Evolutionary conservation across 768 basidiomycete species (phyloP), one percentile per base, ranked within the genome.

Genomic region (Pluteus cervinus): DNA sequence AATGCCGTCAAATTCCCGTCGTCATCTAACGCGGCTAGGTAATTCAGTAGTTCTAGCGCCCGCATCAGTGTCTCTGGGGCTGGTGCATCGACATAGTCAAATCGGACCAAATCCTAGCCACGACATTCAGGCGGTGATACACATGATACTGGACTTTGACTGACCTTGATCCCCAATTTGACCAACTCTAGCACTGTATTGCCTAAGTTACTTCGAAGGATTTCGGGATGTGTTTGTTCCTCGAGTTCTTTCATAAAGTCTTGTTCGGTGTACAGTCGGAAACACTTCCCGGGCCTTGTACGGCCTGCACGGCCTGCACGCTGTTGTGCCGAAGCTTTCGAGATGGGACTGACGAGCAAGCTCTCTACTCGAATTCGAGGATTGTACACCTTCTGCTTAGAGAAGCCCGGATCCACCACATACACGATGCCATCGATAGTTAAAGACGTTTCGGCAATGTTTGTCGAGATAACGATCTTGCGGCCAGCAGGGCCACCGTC

Each of bases 401-500:
- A 92, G 65, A 98, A 96, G 1, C 92, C 93, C 0, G 93, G 90
- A 53, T 97, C 94, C 31, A 97, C 92, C 40, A 97, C 94, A 51
- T 98, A 99, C n/a, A 99, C 93, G 51, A 99, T 97, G 15, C 94
- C 94, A 48, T 99, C 94, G 41, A 99, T 98, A 3, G 94, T 99
- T 29, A 98, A 63, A 2, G 91, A 94, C 2, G 94, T 98, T 61
- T 99, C 94, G 3, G 96, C 96, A 41, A 98, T 91, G 55, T 98
- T 99, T 20, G 94, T 99, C 7, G 92, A 89, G 1, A 99, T 69
- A 22, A 99, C 86, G 29, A 98, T 76, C 58, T 99, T 99, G 42
- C 94, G 77, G 0, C 94, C 94, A 0, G 85, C 81, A 0, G 90
- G 83, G 1, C 90, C 84, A 34, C 68, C 79, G 0, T 74, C 56